phyloP scores from a whole-genome alignment of 176 grass and related monocot species.

The Themeda triandra region DNA sequence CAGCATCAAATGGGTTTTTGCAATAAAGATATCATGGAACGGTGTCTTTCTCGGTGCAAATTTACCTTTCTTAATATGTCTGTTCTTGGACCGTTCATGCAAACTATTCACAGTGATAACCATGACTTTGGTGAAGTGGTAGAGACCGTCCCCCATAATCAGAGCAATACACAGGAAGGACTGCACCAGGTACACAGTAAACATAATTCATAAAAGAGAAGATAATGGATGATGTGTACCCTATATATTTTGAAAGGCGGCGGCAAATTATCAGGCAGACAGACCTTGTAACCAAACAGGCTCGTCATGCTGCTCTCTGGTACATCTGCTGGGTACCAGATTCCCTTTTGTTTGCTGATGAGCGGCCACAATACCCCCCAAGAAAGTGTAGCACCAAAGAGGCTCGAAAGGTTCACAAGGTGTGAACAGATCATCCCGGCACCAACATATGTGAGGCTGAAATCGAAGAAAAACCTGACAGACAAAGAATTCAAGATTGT shows the following conservation, averaged over 20 bases:
- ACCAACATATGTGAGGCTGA: conserved; percentile 84
- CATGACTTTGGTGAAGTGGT: conserved; percentile 74
- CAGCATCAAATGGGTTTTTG: not conserved
- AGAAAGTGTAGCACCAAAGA: conserved; percentile 72
- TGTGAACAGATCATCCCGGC: conserved; percentile 93
- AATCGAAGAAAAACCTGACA: conserved; percentile 85
- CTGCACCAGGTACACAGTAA: conserved; percentile 32
- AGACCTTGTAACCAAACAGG: conserved; percentile 90
- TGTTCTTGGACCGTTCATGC: conserved; percentile 28
- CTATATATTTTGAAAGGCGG: not conserved
- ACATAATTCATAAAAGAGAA: not conserved
- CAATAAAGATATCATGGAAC: not conserved
- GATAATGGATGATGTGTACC: not conserved
- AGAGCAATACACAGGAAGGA: conserved; percentile 78
- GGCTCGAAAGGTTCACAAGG: conserved; percentile 77
- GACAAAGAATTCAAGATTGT: not conserved
- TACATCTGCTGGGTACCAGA: conserved; percentile 67
- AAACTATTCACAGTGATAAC: conserved; percentile 50
- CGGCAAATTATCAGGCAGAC: conserved; percentile 26
- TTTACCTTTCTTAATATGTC: conserved; percentile 40
- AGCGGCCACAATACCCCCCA: conserved; percentile 93
- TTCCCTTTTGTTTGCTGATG: conserved; percentile 69
- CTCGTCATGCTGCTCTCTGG: conserved; percentile 76
- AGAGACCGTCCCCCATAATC: conserved; percentile 85
- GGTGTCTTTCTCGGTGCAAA: not conserved